Evolutionary conservation across 1,284 basidiomycete genomes (phyloP).

Genomic region (Cutaneotrichosporon cavernicola): DNA sequence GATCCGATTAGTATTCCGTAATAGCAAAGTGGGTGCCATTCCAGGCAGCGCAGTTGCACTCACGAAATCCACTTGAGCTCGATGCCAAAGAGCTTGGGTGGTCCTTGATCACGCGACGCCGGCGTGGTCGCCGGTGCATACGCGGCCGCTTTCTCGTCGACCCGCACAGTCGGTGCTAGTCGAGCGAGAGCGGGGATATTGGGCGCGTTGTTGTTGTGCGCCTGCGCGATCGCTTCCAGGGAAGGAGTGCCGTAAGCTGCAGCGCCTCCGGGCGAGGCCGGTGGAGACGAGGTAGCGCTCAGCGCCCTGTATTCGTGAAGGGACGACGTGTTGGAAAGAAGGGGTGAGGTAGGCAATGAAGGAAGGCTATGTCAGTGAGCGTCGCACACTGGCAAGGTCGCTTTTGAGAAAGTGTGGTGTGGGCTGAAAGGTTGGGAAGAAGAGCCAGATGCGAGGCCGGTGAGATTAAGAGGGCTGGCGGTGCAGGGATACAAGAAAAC

Average conservation of each 20-base stretch:
- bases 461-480: background rate
- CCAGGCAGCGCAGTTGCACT: slow-evolving; percentile 19
- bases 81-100: slow-evolving; percentile 45
- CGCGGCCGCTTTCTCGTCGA: slow-evolving; percentile 24
- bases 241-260: background rate
- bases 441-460: slow-evolving; percentile 5
- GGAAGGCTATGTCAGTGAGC: slow-evolving; percentile 40
- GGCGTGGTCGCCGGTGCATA: slow-evolving; percentile 13
- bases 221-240: slow-evolving; percentile 1
- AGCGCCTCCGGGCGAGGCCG: slow-evolving; percentile 21
- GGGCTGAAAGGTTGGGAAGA: slow-evolving; percentile 15
- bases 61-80: slow-evolving; percentile 53
- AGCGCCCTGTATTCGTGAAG: slow-evolving; percentile 29
- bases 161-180: slow-evolving; percentile 2
- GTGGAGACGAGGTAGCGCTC: slow-evolving; percentile 34
- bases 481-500: background rate
- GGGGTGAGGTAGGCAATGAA: slow-evolving; percentile 30
- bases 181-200: background rate
- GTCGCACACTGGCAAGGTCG: slow-evolving; percentile 7
- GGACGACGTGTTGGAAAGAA: slow-evolving; percentile 7
- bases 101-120: slow-evolving; percentile 18
- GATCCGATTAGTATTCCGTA: slow-evolving; percentile 14
- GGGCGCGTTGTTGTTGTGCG: background rate
- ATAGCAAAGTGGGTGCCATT: background rate
- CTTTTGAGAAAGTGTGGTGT: slow-evolving; percentile 3